Conservation (phyloP, 202 grass and related monocot species). For the Dendrocalamus latiflorus region DNA sequence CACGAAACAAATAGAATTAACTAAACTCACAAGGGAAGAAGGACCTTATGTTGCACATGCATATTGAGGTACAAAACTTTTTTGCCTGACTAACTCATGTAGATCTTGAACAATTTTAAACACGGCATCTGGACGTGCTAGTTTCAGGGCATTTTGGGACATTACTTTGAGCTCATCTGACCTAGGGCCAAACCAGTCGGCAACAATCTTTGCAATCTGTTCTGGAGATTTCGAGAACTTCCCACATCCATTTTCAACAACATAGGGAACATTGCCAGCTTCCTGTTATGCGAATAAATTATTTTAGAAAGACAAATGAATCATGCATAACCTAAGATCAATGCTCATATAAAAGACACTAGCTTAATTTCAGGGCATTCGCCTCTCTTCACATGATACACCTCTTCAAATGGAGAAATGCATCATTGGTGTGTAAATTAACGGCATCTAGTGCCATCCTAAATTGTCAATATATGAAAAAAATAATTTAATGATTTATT, state of each 20-base stretch:
- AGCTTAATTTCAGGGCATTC: not conserved
- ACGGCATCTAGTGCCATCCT: not conserved
- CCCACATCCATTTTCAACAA: slow-evolving; percentile 95
- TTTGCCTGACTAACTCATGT: slow-evolving; percentile 78
- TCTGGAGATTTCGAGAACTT: slow-evolving; percentile 80
- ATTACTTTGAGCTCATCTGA: slow-evolving; percentile 73
- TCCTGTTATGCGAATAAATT: slow-evolving; percentile 58
- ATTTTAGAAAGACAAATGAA: not conserved
- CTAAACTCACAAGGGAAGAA: not conserved
- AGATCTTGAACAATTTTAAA: slow-evolving; percentile 97
- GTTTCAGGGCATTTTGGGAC: slow-evolving; percentile 80
- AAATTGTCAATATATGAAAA: not conserved
- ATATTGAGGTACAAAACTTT: slow-evolving; percentile 55
- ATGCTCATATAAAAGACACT: not conserved
- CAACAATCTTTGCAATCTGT: slow-evolving; percentile 78
- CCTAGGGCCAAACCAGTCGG: slow-evolving; percentile 70
- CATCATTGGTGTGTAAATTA: not conserved
- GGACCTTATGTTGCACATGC: slow-evolving; percentile 47
- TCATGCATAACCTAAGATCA: not conserved
- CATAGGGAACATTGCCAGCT: slow-evolving; percentile 92
- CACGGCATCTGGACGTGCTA: slow-evolving; percentile 78
- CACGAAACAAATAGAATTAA: slow-evolving; percentile 19
- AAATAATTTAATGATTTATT: slow-evolving; percentile 1
- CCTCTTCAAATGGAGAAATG: not conserved
- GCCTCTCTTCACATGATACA: not conserved